Evolutionary conservation across 2,329 filamentous ascomycete genomes (phyloP).

Genomic region (Juglanconis juglandina): DNA sequence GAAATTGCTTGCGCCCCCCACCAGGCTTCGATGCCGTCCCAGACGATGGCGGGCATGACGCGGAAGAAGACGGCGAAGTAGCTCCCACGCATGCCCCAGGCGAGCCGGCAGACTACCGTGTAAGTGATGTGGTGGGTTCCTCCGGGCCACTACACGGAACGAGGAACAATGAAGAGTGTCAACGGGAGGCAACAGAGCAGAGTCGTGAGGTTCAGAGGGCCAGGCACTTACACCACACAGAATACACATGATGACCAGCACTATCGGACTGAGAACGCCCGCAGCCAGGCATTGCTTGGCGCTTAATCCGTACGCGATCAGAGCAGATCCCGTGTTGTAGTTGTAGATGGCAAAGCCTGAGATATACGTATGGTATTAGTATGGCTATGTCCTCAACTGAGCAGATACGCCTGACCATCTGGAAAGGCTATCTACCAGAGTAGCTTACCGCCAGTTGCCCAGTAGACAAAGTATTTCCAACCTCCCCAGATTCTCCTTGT

Average conservation of each 20-base stretch:
- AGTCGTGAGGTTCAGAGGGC: background rate
- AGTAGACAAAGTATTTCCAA: constrained; percentile 12
- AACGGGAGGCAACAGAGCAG: background rate
- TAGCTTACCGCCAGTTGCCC: constrained; percentile 10
- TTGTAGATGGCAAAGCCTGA: constrained; percentile 12
- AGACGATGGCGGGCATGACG: constrained; percentile 10
- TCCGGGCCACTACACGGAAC: constrained; percentile 6
- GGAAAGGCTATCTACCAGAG: background rate
- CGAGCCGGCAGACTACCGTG: background rate
- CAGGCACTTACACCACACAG: constrained; percentile 6
- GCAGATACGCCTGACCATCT: background rate
- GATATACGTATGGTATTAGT: too few relatives aligned
- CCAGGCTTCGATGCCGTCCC: constrained; percentile 11
- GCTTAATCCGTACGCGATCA: constrained; percentile 9
- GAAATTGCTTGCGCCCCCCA: constrained; percentile 10
- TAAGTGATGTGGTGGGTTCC: constrained; percentile 10
- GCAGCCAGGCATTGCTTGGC: constrained; percentile 10
- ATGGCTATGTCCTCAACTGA: background rate
- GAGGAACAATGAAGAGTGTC: background rate
- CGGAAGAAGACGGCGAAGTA: constrained; percentile 11
- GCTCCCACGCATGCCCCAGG: constrained; percentile 11
- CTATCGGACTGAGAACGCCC: constrained; percentile 7
- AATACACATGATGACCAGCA: constrained; percentile 7
- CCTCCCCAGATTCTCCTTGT: constrained; percentile 8
- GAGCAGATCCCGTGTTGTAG: constrained; percentile 11